phyloP scores from a whole-genome alignment of 345 rosid species.

The Odontarrhena argentea region DNA sequence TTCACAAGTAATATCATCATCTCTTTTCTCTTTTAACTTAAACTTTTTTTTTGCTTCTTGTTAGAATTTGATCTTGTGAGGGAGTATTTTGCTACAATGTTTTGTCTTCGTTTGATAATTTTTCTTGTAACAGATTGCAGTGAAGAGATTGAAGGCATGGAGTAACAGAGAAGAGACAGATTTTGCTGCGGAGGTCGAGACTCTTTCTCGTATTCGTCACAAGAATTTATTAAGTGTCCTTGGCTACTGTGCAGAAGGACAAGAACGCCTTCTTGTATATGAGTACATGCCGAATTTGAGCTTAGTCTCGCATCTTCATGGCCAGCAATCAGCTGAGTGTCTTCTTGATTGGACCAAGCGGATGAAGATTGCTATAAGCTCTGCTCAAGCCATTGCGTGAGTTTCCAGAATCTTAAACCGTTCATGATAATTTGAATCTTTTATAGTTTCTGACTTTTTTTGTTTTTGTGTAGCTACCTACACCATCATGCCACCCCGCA shows the following conservation, averaged over 20 bases:
- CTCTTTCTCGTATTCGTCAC: constrained; percentile 90
- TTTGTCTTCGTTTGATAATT: not conserved
- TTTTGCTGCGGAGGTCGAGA: constrained; percentile 88
- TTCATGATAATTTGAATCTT: not conserved
- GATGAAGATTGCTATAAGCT: constrained; percentile 77
- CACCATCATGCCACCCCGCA: constrained; percentile 88
- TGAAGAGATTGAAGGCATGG: constrained; percentile 97
- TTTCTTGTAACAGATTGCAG: constrained; percentile 68
- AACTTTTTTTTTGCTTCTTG: constrained; percentile 16
- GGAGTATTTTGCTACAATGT: not conserved
- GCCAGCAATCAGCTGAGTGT: constrained; percentile 91
- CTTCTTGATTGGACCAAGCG: constrained; percentile 78
- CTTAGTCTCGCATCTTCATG: constrained; percentile 90
- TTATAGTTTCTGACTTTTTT: not conserved
- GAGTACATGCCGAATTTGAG: constrained; percentile 95
- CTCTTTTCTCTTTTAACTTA: not conserved
- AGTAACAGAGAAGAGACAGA: constrained; percentile 89
- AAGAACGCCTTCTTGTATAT: constrained; percentile 90
- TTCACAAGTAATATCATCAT: constrained; percentile 66
- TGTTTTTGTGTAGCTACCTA: constrained; percentile 61
- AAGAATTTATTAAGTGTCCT: constrained; percentile 83
- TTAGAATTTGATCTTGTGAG: not conserved
- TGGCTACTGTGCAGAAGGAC: constrained; percentile 98
- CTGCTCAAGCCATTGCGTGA: constrained; percentile 91
- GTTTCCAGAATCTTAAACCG: constrained; percentile 36